A percentile compares a stretch with the other conserved stretches of the same genome.
Conservation (phyloP, 1,284 basidiomycete species). For the Inonotus obliquus region DNA sequence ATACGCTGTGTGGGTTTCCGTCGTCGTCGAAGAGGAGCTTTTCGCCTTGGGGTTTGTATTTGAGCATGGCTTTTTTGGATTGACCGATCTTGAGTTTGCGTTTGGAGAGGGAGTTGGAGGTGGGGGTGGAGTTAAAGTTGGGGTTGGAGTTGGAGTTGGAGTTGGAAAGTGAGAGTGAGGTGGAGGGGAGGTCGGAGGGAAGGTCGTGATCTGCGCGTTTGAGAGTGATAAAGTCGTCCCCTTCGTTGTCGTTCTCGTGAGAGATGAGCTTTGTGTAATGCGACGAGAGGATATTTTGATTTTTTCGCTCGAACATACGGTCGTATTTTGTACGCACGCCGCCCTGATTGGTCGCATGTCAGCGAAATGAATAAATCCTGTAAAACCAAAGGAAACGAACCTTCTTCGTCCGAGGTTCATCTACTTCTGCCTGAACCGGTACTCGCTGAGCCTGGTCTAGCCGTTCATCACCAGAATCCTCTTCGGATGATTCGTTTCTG, state of each 20-base stretch:
- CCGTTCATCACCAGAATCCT: constrained; percentile 30
- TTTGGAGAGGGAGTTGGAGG: constrained; percentile 37
- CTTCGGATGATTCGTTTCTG: constrained; percentile 21
- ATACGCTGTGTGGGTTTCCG: constrained; percentile 74
- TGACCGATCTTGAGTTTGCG: constrained; percentile 66
- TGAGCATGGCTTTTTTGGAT: constrained; percentile 75
- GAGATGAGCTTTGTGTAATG: constrained; percentile 91
- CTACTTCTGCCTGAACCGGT: constrained; percentile 8
- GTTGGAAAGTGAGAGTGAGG: constrained; percentile 25
- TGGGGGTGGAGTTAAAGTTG: constrained; percentile 36
- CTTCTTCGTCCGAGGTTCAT: constrained; percentile 7
- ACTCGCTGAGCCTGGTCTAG: constrained; percentile 21
- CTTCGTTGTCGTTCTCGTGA: constrained; percentile 49
- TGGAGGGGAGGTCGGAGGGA: constrained; percentile 28
- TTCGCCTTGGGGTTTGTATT: constrained; percentile 56
- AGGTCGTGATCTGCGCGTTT: constrained; percentile 88
- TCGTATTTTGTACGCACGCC: constrained; percentile 92
- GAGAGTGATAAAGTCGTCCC: constrained; percentile 90
- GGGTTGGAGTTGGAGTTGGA: constrained; percentile 35
- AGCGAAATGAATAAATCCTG: background rate
- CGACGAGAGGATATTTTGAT: constrained; percentile 88
- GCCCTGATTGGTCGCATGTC: constrained; percentile 23
- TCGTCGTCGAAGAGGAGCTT: constrained; percentile 86
- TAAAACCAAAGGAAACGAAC: background rate
- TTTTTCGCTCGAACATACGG: constrained; percentile 96